Conservation (phyloP, 768 basidiomycete species). For the Kwoniella botswanensis region DNA sequence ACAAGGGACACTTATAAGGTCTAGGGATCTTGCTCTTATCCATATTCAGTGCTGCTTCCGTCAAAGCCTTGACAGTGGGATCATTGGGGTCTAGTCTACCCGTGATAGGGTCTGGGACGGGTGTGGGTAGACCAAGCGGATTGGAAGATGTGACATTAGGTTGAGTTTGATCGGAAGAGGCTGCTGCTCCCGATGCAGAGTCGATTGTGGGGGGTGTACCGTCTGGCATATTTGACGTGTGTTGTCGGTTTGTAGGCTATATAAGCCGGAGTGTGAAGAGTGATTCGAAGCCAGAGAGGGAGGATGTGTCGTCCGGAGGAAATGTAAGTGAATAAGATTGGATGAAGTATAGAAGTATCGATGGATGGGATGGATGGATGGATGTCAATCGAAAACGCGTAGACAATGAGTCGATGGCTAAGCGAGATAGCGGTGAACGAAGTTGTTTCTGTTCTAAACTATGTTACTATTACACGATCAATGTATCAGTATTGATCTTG, state of each 20-base stretch:
- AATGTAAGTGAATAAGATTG: too few species aligned
- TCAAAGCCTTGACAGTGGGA: constrained; percentile 58
- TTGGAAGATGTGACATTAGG: constrained; percentile 11
- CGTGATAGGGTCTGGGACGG: constrained; percentile 56
- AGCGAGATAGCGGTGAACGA: not conserved
- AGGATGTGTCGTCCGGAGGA: too few species aligned
- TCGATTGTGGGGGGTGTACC: constrained; percentile 32
- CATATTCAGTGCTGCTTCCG: constrained; percentile 59
- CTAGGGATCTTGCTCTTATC: constrained; percentile 66
- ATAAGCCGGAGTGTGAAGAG: not conserved
- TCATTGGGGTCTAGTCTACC: constrained; percentile 59
- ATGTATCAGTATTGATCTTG: too few species aligned
- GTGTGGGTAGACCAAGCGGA: constrained; percentile 32
- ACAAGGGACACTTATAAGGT: constrained; percentile 97
- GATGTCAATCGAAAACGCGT: constrained; percentile 2
- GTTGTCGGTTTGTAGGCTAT: not conserved
- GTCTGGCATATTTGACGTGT: constrained; percentile 29
- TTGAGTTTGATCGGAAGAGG: constrained; percentile 17
- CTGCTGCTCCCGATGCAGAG: not conserved
- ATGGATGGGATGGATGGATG: constrained; percentile 3
- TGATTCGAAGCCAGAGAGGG: not conserved
- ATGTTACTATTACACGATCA: too few species aligned
- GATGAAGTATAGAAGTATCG: too few species aligned
- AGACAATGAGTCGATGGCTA: not conserved
- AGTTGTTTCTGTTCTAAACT: not conserved